Conservation (phyloP, 2,329 filamentous ascomycete species). For the Claviceps quebecensis region DNA sequence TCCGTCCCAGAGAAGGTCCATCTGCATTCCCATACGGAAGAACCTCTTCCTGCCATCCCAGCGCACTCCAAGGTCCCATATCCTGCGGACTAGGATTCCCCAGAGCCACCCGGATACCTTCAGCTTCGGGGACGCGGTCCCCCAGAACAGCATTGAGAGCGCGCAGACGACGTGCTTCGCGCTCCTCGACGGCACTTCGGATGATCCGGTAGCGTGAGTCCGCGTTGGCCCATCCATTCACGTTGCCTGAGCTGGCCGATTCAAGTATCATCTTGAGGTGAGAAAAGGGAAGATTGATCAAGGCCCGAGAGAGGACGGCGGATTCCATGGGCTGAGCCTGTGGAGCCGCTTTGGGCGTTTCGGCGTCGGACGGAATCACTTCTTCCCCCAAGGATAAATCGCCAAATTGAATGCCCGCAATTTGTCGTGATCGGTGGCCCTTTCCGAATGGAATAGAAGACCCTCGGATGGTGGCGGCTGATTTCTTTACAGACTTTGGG, state of each 20-base stretch:
- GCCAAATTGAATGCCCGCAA: slow-evolving; percentile 58
- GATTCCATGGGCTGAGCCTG: slow-evolving; percentile 22
- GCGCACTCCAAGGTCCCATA: slow-evolving; percentile 29
- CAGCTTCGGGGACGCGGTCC: slow-evolving; percentile 21
- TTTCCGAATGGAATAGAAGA: slow-evolving; percentile 22
- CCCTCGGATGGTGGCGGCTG: slow-evolving; percentile 18
- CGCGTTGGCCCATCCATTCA: slow-evolving; percentile 34
- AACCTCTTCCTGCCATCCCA: slow-evolving; percentile 36
- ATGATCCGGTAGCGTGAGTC: slow-evolving; percentile 35
- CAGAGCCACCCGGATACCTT: slow-evolving; percentile 22
- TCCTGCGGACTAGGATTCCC: slow-evolving; percentile 24
- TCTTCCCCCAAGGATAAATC: slow-evolving; percentile 35
- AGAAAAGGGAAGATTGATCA: slow-evolving; percentile 57
- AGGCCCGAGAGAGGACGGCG: slow-evolving; percentile 46
- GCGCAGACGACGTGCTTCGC: slow-evolving; percentile 40
- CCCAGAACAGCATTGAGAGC: slow-evolving; percentile 28
- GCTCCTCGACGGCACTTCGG: slow-evolving; percentile 37
- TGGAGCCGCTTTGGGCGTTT: slow-evolving; percentile 15
- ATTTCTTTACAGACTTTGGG: slow-evolving; percentile 5
- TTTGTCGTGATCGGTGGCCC: slow-evolving; percentile 32
- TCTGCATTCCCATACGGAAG: slow-evolving; percentile 23
- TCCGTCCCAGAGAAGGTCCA: slow-evolving; percentile 28
- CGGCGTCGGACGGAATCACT: slow-evolving; percentile 14
- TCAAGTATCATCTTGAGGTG: slow-evolving; percentile 53
- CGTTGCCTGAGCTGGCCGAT: slow-evolving; percentile 36